Evolutionary conservation across 257 asterid species (phyloP).

Genomic region (Solanum infundibuliforme): DNA sequence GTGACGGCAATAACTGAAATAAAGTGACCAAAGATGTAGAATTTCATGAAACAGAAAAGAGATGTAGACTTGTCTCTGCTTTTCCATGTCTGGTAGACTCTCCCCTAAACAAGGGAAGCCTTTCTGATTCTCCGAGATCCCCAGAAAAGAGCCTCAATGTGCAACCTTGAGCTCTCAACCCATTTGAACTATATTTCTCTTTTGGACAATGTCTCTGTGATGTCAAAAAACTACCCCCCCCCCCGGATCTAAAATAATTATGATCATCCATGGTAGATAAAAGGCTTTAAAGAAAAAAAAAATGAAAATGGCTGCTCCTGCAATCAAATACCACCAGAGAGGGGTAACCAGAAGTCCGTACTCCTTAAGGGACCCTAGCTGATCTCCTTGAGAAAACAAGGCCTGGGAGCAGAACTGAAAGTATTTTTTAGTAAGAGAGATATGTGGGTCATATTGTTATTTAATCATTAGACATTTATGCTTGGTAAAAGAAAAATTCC

Average conservation of each 20-base stretch:
- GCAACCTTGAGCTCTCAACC: background rate
- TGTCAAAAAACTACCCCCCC: background rate
- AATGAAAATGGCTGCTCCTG: background rate
- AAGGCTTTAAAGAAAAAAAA: background rate
- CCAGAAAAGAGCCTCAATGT: background rate
- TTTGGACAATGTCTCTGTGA: background rate
- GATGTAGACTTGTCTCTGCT: background rate
- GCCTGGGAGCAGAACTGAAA: background rate
- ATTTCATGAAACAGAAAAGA: background rate
- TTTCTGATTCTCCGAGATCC: background rate
- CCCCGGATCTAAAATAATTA: background rate
- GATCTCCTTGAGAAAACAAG: background rate
- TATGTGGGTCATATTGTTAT: background rate
- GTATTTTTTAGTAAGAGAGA: background rate
- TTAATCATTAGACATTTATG: background rate
- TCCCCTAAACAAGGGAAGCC: background rate
- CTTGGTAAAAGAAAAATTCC: background rate
- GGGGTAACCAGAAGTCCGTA: background rate
- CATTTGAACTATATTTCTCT: background rate
- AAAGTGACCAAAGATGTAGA: background rate
- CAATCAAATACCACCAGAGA: background rate
- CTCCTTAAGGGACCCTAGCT: background rate
- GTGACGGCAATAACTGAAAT: background rate
- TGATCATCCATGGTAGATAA: background rate
- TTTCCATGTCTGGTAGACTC: background rate